Percentiles rank a stretch among this genome's conserved stretches.
phyloP scores from a whole-genome alignment of 352 stramenopile genomes.

The Pythium coloratum region DNA sequence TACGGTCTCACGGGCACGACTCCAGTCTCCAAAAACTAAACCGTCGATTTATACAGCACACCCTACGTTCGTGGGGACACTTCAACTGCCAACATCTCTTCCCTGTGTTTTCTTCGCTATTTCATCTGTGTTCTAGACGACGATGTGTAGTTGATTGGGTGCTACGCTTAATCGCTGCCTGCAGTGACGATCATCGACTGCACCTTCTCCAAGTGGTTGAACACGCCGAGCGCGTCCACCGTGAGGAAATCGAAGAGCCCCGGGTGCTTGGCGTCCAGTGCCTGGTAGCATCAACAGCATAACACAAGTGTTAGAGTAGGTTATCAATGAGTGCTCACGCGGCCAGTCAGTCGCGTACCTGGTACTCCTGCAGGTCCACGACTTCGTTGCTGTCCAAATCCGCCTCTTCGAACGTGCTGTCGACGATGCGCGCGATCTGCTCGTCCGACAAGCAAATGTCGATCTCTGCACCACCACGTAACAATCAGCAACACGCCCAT shows the following conservation, averaged over 20 bases:
- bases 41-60: constrained; percentile 8
- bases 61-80: neutral
- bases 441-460: constrained; percentile 78
- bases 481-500: constrained; percentile 7
- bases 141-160: neutral
- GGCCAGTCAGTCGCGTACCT: constrained; percentile 31
- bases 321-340: too few species aligned
- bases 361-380: constrained; percentile 82
- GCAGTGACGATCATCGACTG: constrained; percentile 58
- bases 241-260: constrained; percentile 86
- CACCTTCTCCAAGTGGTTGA: constrained; percentile 84
- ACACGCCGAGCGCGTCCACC: constrained; percentile 77
- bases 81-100: neutral
- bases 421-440: constrained; percentile 76
- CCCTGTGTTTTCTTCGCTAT: neutral
- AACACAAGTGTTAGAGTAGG: neutral
- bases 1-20: constrained; percentile 84
- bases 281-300: constrained; percentile 30
- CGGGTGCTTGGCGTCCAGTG: constrained; percentile 78
- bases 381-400: constrained; percentile 75
- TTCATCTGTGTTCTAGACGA: neutral
- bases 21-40: constrained; percentile 38
- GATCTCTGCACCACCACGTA: constrained; percentile 42
- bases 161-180: constrained; percentile 20
- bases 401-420: constrained; percentile 83